phyloP scores from a whole-genome alignment of 1,284 basidiomycete genomes.

The Boletus calvinii region DNA sequence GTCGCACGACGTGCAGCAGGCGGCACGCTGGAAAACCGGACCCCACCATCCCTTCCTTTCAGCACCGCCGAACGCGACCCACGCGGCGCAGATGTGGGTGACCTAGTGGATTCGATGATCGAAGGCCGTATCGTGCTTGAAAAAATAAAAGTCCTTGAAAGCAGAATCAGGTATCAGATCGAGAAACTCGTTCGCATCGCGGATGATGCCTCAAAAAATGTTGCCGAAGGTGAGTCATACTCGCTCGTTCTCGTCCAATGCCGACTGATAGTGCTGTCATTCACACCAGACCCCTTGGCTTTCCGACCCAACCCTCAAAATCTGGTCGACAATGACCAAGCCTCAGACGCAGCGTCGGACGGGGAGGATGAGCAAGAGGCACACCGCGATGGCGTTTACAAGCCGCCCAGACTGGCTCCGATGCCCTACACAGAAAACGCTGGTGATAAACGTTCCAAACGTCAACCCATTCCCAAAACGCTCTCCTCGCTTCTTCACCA shows the following conservation, averaged over 20 bases:
- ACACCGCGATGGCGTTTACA: slow-evolving; percentile 67
- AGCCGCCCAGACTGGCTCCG: slow-evolving; percentile 89
- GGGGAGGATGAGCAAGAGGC: slow-evolving; percentile 34
- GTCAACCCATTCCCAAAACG: slow-evolving; percentile 63
- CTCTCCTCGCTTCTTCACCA: slow-evolving; percentile 68
- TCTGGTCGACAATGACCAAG: slow-evolving; percentile 46
- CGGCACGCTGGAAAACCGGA: slow-evolving; percentile 53
- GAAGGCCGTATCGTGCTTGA: slow-evolving; percentile 77
- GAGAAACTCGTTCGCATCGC: slow-evolving; percentile 87
- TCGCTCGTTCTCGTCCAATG: neutral
- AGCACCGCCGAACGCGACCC: slow-evolving; percentile 47
- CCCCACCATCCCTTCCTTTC: slow-evolving; percentile 53
- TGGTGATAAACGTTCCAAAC: slow-evolving; percentile 44
- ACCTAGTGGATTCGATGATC: slow-evolving; percentile 71
- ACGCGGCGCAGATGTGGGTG: slow-evolving; percentile 59
- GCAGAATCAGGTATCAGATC: slow-evolving; percentile 90
- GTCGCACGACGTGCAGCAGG: slow-evolving; percentile 68
- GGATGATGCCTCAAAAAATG: slow-evolving; percentile 54
- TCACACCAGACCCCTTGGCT: slow-evolving; percentile 72
- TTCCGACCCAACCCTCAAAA: slow-evolving; percentile 88
- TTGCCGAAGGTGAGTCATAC: slow-evolving; percentile 59
- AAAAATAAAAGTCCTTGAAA: slow-evolving; percentile 78
- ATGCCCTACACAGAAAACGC: slow-evolving; percentile 81
- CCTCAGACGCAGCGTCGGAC: slow-evolving; percentile 35
- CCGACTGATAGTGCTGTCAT: slow-evolving; percentile 3